Evolutionary conservation across 352 stramenopile genomes (phyloP).

Genomic region (Phytophthora crassamura): DNA sequence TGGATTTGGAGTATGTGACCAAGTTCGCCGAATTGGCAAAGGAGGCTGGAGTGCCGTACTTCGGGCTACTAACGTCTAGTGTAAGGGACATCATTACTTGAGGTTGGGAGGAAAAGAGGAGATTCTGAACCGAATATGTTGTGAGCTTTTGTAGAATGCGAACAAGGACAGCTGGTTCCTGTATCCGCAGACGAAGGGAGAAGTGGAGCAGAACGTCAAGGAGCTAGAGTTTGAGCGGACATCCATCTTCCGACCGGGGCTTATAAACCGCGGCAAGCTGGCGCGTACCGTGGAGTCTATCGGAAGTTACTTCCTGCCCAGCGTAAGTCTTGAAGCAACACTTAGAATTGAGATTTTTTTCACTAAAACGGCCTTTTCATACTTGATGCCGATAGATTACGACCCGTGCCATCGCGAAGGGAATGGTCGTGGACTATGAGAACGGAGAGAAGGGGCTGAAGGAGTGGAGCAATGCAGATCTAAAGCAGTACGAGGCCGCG

Average conservation of each 20-base stretch:
- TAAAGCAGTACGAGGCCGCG: slow-evolving; percentile 41
- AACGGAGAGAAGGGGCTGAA: slow-evolving; percentile 42
- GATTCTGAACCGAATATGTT: not conserved
- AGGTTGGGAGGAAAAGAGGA: not conserved
- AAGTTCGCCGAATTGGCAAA: slow-evolving; percentile 59
- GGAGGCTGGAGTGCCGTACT: slow-evolving; percentile 52
- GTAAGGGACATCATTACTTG: slow-evolving; percentile 33
- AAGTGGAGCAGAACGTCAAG: slow-evolving; percentile 68
- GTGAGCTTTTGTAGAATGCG: slow-evolving; percentile 38
- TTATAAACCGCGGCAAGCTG: slow-evolving; percentile 64
- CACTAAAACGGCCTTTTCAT: no score
- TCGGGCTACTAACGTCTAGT: slow-evolving; percentile 61
- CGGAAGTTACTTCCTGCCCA: slow-evolving; percentile 48
- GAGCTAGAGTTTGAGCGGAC: slow-evolving; percentile 58
- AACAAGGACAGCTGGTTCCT: slow-evolving; percentile 82
- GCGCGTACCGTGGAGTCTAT: slow-evolving; percentile 60
- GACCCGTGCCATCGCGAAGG: slow-evolving; percentile 54
- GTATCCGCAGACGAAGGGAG: slow-evolving; percentile 75
- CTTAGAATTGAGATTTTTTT: no score
- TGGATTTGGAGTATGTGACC: slow-evolving; percentile 72
- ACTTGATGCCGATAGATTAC: slow-evolving; percentile 44
- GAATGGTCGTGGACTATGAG: slow-evolving; percentile 72
- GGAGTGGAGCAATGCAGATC: slow-evolving; percentile 55
- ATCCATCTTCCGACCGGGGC: slow-evolving; percentile 61
- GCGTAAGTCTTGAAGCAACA: slow-evolving; percentile 29